Evolutionary conservation across 2,329 filamentous ascomycete genomes (phyloP).

Genomic region (Penicillium sp.): DNA sequence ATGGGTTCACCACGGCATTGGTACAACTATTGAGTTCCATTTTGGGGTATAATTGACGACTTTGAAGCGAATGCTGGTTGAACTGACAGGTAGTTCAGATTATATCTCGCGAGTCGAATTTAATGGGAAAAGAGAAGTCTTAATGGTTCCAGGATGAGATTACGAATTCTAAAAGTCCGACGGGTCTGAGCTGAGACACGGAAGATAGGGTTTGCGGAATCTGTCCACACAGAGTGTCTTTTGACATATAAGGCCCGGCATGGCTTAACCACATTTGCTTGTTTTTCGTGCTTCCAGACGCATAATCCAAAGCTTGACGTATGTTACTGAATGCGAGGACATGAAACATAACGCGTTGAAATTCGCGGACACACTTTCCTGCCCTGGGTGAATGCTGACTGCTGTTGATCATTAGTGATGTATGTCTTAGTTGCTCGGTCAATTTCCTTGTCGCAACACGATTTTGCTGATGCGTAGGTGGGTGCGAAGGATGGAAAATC

Average conservation of each 20-base stretch:
- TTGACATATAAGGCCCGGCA: neutral
- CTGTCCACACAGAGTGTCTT: slow-evolving; percentile 4
- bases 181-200: slow-evolving; percentile 9
- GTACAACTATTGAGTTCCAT: slow-evolving; percentile 28
- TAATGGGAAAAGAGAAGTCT: neutral
- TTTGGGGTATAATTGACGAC: neutral
- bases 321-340: neutral
- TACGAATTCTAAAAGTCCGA: neutral
- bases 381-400: neutral
- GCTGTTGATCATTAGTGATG: neutral
- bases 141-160: neutral
- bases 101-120: neutral
- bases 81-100: neutral
- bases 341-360: neutral
- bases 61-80: neutral
- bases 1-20: slow-evolving; percentile 32
- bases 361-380: neutral
- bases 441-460: neutral
- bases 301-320: neutral
- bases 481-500: too few species aligned
- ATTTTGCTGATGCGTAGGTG: neutral
- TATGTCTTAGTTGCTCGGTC: neutral
- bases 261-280: slow-evolving; percentile 4
- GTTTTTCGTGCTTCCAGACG: neutral
- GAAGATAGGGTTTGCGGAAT: slow-evolving; percentile 11